Evolutionary conservation across 306 rosid genomes (phyloP).

Genomic region (Rosa rugosa): DNA sequence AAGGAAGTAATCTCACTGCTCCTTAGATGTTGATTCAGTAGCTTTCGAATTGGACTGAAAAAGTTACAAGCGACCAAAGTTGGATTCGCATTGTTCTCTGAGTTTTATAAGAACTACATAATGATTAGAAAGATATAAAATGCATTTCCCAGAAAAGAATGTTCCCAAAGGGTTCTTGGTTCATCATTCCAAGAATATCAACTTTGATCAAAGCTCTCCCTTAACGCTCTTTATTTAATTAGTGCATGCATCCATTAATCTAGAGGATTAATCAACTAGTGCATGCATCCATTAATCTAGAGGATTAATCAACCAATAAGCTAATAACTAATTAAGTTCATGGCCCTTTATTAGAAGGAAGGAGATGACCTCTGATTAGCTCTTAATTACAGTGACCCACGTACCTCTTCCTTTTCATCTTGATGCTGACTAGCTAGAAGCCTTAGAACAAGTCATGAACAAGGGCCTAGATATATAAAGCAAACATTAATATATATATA

Average conservation of each 20-base stretch:
- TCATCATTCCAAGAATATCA: slow-evolving; percentile 42
- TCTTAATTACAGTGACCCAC: neutral
- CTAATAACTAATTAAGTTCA: neutral
- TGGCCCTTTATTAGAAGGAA: neutral
- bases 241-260: neutral
- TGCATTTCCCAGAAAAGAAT: slow-evolving; percentile 31
- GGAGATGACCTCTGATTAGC: neutral
- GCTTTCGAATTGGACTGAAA: slow-evolving; percentile 4
- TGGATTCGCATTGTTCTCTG: neutral
- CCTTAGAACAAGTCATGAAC: neutral
- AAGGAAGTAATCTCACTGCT: slow-evolving; percentile 15
- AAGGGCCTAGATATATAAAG: neutral
- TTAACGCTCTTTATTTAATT: neutral
- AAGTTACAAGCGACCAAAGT: neutral
- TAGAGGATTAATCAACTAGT: neutral
- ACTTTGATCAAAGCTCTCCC: slow-evolving; percentile 40
- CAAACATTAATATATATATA: neutral
- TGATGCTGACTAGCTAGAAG: neutral
- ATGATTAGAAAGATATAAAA: slow-evolving; percentile 28
- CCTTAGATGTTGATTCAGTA: neutral
- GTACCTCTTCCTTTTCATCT: neutral
- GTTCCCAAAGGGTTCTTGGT: slow-evolving; percentile 39
- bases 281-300: neutral
- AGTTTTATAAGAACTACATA: slow-evolving; percentile 4
- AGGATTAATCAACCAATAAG: neutral